These are phyloP conservation scores for Periconia digitata DNA, from an alignment of 2,329 filamentous ascomycete genomes.

Conservation along the genomic window DNA sequence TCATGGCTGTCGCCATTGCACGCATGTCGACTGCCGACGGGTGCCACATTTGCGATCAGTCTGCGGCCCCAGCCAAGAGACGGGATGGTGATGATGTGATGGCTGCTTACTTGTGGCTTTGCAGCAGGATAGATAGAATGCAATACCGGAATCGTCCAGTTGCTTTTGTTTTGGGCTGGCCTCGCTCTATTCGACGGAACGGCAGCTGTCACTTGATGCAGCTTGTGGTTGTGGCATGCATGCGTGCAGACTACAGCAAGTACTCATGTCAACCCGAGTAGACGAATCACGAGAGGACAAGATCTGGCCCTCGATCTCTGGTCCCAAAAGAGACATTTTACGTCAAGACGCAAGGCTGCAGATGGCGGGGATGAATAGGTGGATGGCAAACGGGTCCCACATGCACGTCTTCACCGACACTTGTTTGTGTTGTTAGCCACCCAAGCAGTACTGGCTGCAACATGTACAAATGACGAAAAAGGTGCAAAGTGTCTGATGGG, in stretches of 20 bases:
- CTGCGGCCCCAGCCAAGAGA: background rate
- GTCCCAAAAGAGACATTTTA: background rate
- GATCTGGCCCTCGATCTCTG: background rate
- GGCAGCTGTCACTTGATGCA: background rate
- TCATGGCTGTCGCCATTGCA: background rate
- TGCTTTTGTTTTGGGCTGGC: conserved; percentile 8
- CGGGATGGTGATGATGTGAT: conserved; percentile 1
- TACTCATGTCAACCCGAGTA: background rate
- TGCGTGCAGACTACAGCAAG: too few species aligned
- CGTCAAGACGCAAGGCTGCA: conserved; percentile 2
- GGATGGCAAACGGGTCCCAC: background rate
- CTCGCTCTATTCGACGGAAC: background rate
- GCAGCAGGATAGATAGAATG: conserved; percentile 14
- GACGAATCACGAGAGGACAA: background rate
- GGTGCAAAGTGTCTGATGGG: background rate
- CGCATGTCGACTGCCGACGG: background rate
- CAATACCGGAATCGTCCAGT: background rate
- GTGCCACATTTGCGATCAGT: background rate
- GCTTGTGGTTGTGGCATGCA: background rate
- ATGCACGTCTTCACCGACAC: background rate
- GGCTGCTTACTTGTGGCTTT: conserved; percentile 25
- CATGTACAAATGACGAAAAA: background rate
- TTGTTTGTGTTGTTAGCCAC: background rate
- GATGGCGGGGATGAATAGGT: conserved; percentile 8
- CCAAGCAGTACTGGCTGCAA: conserved; percentile 2